Base-by-base conservation (phyloP, 495 filamentous ascomycete genomes). In the Ramalina peruviana region DNA sequence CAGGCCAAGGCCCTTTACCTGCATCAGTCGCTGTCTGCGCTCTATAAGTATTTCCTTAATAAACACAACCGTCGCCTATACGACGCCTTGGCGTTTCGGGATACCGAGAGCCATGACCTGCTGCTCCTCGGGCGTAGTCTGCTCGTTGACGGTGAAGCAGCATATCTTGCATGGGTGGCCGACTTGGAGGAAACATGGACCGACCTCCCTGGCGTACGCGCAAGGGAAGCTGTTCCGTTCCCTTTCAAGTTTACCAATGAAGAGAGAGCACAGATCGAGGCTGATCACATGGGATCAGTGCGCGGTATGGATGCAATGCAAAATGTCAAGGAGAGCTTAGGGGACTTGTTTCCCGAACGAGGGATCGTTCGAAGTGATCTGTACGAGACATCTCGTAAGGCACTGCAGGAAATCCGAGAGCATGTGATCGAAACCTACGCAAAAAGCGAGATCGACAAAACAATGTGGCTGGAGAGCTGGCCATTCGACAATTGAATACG, bases 231-330 rank as follows among this genome's bases (percentile, higher is more conserved):
- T 17, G 26, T 20, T 11, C 61, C 58, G 47, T 65, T 65, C 52
- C 62, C 62, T 13, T 59, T 65, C 39, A 20, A 62, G 21, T 59
- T 65, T 59, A 65, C 59, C 1, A 54, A 58, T 48, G 54, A 43
- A 36, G 61, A 64, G 26, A 2, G 56, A 9, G 59, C 62, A 53
- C 47, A 54, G 25, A 66, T 66, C 12, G 64, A 62, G 43, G 12
- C 40, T 41, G 60, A 62, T 56, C 54, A 57, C 44, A 55, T 63
- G 54, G 58, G 50, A 33, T 62, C 60, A 40, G 55, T 63, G 30
- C 60, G 58, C 49, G 63, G 62, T 51, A 66, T 62, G n/a, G 62
- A 65, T 23, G 58, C 63, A 55, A 49, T 61, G 52, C 43, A 51
- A 10, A 58, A 58, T 51, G 52, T 53, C 42, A 66, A 62, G 54